These are phyloP conservation scores for Fusarium compactum DNA, from an alignment of 2,329 filamentous ascomycete species.

Conservation along the genomic window DNA sequence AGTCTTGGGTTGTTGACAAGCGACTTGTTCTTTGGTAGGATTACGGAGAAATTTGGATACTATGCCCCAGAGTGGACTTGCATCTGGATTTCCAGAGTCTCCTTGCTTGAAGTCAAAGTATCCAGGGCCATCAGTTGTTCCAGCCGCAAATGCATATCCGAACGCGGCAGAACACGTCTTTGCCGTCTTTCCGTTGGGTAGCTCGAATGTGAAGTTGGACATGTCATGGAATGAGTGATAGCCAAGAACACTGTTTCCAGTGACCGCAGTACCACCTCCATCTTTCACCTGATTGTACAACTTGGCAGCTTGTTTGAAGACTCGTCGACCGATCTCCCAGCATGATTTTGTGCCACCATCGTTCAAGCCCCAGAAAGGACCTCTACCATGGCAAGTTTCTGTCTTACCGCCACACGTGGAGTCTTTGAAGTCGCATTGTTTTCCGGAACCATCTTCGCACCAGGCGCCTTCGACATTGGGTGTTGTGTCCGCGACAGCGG, in stretches of 20 bases:
- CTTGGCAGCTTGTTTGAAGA: slow-evolving; percentile 1
- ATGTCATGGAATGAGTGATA: slow-evolving; percentile 17
- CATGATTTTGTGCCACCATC: slow-evolving; percentile 11
- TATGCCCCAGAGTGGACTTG: slow-evolving; percentile 4
- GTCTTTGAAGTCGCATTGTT: slow-evolving; percentile 11
- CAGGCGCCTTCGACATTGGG: slow-evolving; percentile 16
- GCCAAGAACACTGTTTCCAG: neutral
- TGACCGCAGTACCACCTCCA: neutral
- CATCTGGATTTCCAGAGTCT: neutral
- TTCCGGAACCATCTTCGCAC: slow-evolving; percentile 11
- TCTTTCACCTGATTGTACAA: neutral
- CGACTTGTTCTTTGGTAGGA: slow-evolving; percentile 1
- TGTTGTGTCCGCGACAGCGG: neutral
- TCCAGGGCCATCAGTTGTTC: slow-evolving; percentile 6
- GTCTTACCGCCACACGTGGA: neutral
- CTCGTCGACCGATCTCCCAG: slow-evolving; percentile 15
- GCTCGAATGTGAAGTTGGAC: neutral
- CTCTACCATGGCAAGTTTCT: neutral
- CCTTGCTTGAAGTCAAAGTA: slow-evolving; percentile 23
- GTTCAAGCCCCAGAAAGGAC: slow-evolving; percentile 9
- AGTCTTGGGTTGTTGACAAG: neutral
- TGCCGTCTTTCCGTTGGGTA: neutral
- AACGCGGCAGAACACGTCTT: slow-evolving; percentile 12
- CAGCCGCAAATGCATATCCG: neutral
- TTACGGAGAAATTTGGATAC: slow-evolving; percentile 14